Evolutionary conservation across 176 grass and related monocot genomes (phyloP), one percentile per base, ranked within the genome.

Genomic region (Lolium rigidum): DNA sequence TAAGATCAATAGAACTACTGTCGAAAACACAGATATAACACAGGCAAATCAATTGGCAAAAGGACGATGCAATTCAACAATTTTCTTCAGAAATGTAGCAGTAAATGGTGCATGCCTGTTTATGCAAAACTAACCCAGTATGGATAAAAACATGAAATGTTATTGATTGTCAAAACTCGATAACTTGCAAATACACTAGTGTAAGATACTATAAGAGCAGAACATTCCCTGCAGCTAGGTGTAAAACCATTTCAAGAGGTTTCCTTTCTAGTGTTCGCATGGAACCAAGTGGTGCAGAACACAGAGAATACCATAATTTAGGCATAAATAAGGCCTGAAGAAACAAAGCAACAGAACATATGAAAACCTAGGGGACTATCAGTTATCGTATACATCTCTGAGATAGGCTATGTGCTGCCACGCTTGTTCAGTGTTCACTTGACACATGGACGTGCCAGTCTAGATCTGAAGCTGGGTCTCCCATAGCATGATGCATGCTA

Each of bases 201-300:
- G 1, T 64, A 28, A 28, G 24, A 64, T 64, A 64, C 26, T 64
- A 28, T 28, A 15, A 24, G 24, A 28, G 25, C 61, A 64, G 39
- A 41, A 41, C 39, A 41, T 41, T 41, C 5, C 39, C 39, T 41
- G 2, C 39, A 41, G 39, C 39, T 41, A 41, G 22, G 21, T 69
- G 35, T 37, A 69, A 69, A 18, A 68, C 65, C 7, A 69, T 69
- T 70, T 70, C 0, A 4, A 70, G 66, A 70, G 35, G 17, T 41
- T 69, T 17, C 66, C 38, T 70, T 70, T 41, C 66, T 70, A 70
- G 7, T 18, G 17, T 70, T 70, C 16, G 37, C 66, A 41, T 70
- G 66, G 66, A 69, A 69, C 35, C 66, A 69, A 69, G 35, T 69
- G 66, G 63, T 66, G 63, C 5, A 66, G 63, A 66, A 35, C 26